phyloP scores from a whole-genome alignment of 257 asterid genomes.

The Orobanche coerulescens region DNA sequence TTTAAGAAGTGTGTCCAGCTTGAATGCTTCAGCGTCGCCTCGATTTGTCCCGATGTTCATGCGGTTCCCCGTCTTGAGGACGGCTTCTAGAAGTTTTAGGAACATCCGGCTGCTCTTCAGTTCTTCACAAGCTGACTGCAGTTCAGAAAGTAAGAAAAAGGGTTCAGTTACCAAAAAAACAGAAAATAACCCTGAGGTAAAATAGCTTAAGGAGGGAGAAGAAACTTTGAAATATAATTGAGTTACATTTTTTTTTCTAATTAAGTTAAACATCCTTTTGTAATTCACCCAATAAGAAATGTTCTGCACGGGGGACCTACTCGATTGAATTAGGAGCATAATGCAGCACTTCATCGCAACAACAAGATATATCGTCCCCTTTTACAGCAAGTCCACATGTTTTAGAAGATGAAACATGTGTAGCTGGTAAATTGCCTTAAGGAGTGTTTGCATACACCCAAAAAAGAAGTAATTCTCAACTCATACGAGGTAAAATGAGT shows the following conservation, averaged over 20 bases:
- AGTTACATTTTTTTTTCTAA: no score
- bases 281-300: neutral
- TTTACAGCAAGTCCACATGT: no score
- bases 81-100: slow-evolving; percentile 70
- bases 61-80: slow-evolving; percentile 69
- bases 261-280: no score
- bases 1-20: slow-evolving; percentile 75
- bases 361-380: neutral
- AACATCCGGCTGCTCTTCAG: slow-evolving; percentile 76
- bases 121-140: slow-evolving; percentile 73
- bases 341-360: neutral
- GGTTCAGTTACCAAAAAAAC: no score
- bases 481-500: no score
- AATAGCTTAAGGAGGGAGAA: no score
- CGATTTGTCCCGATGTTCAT: slow-evolving; percentile 81
- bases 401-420: neutral
- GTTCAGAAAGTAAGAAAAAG: no score
- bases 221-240: no score
- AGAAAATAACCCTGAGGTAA: no score
- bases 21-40: slow-evolving; percentile 77
- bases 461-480: no score
- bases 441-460: no score
- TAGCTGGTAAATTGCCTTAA: no score
- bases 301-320: neutral
- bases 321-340: neutral